These are phyloP conservation scores for Pseudogymnoascus sp. DNA, from an alignment of 2,329 filamentous ascomycete genomes.

Conservation along the genomic window DNA sequence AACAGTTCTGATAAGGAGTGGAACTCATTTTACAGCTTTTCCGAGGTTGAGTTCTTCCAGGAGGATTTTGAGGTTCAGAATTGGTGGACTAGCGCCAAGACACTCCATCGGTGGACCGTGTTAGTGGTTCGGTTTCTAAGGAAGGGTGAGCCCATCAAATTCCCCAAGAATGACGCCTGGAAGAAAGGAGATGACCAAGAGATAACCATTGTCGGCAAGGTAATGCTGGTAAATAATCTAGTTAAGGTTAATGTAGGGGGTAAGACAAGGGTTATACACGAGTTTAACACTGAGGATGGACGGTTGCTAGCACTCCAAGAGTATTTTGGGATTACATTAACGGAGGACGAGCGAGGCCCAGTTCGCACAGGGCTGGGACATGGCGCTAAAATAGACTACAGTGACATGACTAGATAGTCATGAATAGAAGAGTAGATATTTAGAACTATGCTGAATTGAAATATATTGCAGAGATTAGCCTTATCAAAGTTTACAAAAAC, in stretches of 20 bases:
- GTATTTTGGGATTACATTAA: not conserved
- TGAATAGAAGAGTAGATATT: not conserved
- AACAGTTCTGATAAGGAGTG: not conserved
- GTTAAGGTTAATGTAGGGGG: not conserved
- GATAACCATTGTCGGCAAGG: not conserved
- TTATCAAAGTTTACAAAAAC: not conserved
- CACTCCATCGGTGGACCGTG: not conserved
- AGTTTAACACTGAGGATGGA: not conserved
- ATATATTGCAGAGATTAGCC: not conserved
- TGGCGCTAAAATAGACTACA: not conserved
- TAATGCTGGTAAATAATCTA: not conserved
- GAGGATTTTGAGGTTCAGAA: not conserved
- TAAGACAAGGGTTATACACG: not conserved
- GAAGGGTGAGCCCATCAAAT: not conserved
- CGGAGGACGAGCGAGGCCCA: not conserved
- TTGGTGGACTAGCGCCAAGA: not conserved
- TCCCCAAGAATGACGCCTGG: not conserved
- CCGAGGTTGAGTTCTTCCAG: not conserved
- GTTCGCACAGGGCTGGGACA: not conserved
- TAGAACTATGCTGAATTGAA: not conserved
- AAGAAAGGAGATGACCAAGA: not conserved
- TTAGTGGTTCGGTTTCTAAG: not conserved
- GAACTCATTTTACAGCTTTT: not conserved
- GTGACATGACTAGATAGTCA: not conserved
- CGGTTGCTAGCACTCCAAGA: not conserved